Evolutionary conservation across 2,329 filamentous ascomycete species (phyloP).

Genomic region (Sporothrix inflata): DNA sequence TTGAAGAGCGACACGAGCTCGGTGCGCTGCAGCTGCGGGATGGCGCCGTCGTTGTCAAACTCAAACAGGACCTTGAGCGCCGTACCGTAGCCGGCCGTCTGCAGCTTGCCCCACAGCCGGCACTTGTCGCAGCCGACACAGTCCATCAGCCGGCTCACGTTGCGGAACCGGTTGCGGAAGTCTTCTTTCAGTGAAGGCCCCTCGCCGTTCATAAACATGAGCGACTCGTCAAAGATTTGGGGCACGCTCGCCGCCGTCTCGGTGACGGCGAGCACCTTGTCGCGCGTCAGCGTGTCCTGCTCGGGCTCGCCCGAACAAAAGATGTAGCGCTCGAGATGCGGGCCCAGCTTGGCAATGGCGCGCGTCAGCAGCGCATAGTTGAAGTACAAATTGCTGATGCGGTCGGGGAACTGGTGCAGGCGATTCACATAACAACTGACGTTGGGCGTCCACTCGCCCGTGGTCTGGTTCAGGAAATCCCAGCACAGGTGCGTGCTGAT

Average conservation of each 20-base stretch:
- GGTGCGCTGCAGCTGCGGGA: conserved; percentile 77
- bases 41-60: conserved; percentile 68
- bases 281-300: conserved; percentile 78
- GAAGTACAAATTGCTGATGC: conserved; percentile 97
- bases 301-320: conserved; percentile 86
- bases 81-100: conserved; percentile 92
- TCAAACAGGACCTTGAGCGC: conserved; percentile 96
- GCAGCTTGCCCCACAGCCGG: conserved; percentile 94
- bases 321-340: conserved; percentile 77
- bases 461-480: conserved; percentile 94
- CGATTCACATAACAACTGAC: conserved; percentile 83
- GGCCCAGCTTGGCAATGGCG: conserved; percentile 86
- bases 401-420: conserved; percentile 83
- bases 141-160: conserved; percentile 96
- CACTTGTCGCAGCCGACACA: conserved; percentile 99
- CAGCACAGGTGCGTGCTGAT: conserved; percentile 96
- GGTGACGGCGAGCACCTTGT: conserved; percentile 78
- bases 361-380: conserved; percentile 96
- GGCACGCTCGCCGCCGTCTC: conserved; percentile 68
- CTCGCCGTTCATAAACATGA: conserved; percentile 87
- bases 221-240: conserved; percentile 88
- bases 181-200: conserved; percentile 87
- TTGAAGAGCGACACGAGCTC: conserved; percentile 95
- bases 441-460: conserved; percentile 91
- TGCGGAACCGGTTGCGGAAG: conserved; percentile 95